Percentiles rank a stretch among this genome's conserved stretches.
Evolutionary conservation across 192 early-diverging fungal genomes (phyloP).

Genomic region (Thamnidium elegans): DNA sequence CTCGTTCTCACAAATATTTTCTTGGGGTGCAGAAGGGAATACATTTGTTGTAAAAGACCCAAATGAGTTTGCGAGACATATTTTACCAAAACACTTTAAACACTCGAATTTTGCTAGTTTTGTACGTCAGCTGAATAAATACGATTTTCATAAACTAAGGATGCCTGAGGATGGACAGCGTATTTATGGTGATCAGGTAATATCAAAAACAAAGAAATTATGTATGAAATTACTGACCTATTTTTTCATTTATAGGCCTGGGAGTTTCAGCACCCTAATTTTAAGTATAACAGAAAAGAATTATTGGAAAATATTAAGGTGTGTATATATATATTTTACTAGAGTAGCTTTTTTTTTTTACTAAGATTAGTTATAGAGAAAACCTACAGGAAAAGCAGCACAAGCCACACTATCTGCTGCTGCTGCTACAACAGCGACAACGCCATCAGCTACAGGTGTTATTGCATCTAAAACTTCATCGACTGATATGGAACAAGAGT

Average conservation of each 20-base stretch:
- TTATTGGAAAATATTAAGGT: constrained; percentile 52
- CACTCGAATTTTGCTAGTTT: constrained; percentile 70
- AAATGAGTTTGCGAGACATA: constrained; percentile 63
- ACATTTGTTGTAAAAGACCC: constrained; percentile 72
- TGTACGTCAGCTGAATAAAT: constrained; percentile 75
- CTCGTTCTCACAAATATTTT: constrained; percentile 51
- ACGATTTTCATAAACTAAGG: constrained; percentile 74
- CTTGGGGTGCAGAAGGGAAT: constrained; percentile 61
- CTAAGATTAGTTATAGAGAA: neutral
- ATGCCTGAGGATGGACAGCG: constrained; percentile 46
- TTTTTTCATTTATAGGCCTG: constrained; percentile 43
- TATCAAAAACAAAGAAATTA: constrained; percentile 4
- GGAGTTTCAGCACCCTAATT: constrained; percentile 71
- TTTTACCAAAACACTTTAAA: constrained; percentile 70
- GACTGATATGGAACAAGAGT: neutral
- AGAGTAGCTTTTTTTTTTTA: neutral
- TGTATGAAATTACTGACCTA: neutral
- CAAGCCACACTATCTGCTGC: neutral
- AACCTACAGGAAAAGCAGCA: constrained; percentile 13
- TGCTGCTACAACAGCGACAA: neutral
- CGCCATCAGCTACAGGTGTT: neutral
- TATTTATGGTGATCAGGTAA: constrained; percentile 58
- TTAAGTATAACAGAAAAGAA: constrained; percentile 55
- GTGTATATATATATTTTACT: neutral
- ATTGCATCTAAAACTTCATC: neutral